Base-by-base conservation (phyloP, 2,329 filamentous ascomycete species). In the Microdochium trichocladiopsis region DNA sequence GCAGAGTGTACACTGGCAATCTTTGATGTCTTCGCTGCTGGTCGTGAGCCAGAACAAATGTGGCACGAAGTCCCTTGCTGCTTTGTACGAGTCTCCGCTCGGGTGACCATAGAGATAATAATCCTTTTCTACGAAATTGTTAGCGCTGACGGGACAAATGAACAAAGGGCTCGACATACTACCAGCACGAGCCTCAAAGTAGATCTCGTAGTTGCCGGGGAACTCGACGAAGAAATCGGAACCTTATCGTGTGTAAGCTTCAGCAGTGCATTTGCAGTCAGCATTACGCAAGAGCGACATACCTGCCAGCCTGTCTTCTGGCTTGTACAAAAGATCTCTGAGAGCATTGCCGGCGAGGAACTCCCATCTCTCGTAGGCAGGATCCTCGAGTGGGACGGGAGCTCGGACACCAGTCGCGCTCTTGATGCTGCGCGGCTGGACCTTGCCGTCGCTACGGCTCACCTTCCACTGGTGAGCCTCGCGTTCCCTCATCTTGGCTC, bases 61-160 rank as follows among this genome's bases (percentile, higher is more conserved):
- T 8, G 41, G 41, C 41, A 45, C 41, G 18, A 45, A 45, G 41
- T 45, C 41, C 5, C 41, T 21, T 21, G 41, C 41, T 4, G 41
- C 41, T 12, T 45, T 45, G 41, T 45, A 45, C 16, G 41, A 45
- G 41, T 45, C 41, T 9, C 55, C 51, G 36, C 53, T 52, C 24
- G 56, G 56, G 36, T 56, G 52, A 16, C 56, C 56, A 24, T 56
- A 58, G 3, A 58, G 53, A 37, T 55, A 55, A 25, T 50, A 56
- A 36, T 57, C 54, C 2, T 45, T 45, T 18, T 45, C 41, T 45
- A 18, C 11, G 21, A 3, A 45, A 10, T 31, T 31, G 28, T 31
- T 31, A 31, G 28, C 28, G n/a, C n/a, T n/a, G n/a, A n/a, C n/a
- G n/a, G n/a, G n/a, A n/a, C n/a, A n/a, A n/a, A n/a, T n/a, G n/a